Percentiles rank a stretch among this genome's conserved stretches.
Evolutionary conservation across 2,329 filamentous ascomycete genomes (phyloP).

Genomic region (Fusarium guadeloupense): DNA sequence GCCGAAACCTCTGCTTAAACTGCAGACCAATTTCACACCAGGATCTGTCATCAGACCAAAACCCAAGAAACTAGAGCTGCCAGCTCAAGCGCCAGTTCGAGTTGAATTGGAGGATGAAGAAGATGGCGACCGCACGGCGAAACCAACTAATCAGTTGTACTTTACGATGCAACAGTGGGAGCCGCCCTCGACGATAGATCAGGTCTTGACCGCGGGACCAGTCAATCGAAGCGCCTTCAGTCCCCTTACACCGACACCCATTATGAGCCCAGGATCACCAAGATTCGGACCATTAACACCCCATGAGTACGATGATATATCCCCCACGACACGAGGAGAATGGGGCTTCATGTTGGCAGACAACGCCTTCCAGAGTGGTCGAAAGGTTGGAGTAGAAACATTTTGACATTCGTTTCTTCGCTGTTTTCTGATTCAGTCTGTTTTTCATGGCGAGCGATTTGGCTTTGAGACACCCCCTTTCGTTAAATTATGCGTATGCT

Average conservation of each 20-base stretch:
- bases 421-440: not conserved
- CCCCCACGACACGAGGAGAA: constrained; percentile 68
- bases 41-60: constrained; percentile 18
- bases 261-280: constrained; percentile 36
- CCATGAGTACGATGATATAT: constrained; percentile 69
- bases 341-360: constrained; percentile 69
- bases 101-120: constrained; percentile 43
- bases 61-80: constrained; percentile 18
- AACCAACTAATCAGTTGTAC: constrained; percentile 46
- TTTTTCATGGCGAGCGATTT: constrained; percentile 17
- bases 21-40: constrained; percentile 55
- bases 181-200: constrained; percentile 53
- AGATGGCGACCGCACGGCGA: constrained; percentile 52
- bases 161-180: constrained; percentile 45
- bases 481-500: constrained; percentile 7
- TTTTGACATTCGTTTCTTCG: constrained; percentile 17
- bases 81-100: not conserved
- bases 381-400: constrained; percentile 59
- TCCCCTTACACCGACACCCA: constrained; percentile 34
- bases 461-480: constrained; percentile 19
- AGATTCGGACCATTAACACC: constrained; percentile 63
- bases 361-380: constrained; percentile 53
- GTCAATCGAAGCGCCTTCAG: constrained; percentile 36
- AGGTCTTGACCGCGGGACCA: constrained; percentile 49
- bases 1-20: constrained; percentile 49